These are phyloP conservation scores for Nicotiana undulata DNA, from an alignment of 257 asterid genomes.

Conservation along the genomic window DNA sequence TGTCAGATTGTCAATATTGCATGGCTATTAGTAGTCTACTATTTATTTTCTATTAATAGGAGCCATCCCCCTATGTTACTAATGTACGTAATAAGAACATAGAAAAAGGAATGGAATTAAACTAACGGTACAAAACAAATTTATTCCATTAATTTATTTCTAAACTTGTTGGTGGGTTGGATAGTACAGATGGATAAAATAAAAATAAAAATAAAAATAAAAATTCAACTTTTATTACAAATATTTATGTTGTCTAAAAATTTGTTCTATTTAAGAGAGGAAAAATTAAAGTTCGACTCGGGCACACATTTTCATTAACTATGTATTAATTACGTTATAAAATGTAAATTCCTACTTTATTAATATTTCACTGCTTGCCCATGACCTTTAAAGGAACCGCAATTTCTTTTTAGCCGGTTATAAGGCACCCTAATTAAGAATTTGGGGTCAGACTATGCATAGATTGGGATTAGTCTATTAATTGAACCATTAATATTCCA, in stretches of 20 bases:
- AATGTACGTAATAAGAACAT: background rate
- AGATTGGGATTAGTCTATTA: background rate
- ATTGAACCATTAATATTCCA: background rate
- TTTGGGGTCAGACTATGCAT: background rate
- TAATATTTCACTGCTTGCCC: background rate
- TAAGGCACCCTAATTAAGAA: background rate
- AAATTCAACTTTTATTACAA: no score
- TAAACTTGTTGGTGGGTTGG: no score
- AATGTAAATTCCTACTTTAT: background rate
- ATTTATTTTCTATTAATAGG: background rate
- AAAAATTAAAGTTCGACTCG: background rate
- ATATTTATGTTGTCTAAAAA: no score
- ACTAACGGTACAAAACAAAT: background rate
- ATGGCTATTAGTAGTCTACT: background rate
- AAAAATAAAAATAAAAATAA: no score
- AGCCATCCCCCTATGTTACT: background rate
- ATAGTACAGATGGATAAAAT: no score
- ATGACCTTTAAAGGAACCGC: background rate
- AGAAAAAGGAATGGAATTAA: background rate
- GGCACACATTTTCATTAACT: background rate
- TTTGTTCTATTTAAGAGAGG: background rate
- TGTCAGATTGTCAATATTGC: background rate
- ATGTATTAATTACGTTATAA: background rate
- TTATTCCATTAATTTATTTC: no score
- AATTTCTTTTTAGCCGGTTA: background rate